Evolutionary conservation across 495 filamentous ascomycete genomes (phyloP).

Genomic region (Oleoguttula mirabilis): DNA sequence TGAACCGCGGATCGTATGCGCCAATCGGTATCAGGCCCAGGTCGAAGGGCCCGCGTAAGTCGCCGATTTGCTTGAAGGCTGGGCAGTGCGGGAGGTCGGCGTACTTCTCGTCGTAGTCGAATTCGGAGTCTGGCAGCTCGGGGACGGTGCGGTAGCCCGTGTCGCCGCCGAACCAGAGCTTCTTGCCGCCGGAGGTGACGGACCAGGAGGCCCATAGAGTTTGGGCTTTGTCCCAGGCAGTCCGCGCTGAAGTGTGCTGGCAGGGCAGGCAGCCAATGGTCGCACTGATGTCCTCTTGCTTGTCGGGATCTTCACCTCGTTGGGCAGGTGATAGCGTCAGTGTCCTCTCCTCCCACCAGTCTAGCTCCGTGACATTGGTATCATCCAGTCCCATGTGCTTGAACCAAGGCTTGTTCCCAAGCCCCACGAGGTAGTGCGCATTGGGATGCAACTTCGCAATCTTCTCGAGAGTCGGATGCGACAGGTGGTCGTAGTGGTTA

Average conservation of each 20-base stretch:
- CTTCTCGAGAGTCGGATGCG: constrained; percentile 57
- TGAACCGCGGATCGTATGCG: constrained; percentile 66
- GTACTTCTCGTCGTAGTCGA: constrained; percentile 63
- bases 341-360: constrained; percentile 89
- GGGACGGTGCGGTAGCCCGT: constrained; percentile 77
- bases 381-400: constrained; percentile 42
- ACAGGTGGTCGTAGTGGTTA: constrained; percentile 90
- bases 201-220: constrained; percentile 88
- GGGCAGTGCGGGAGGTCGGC: constrained; percentile 61
- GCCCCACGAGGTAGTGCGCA: constrained; percentile 76
- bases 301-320: constrained; percentile 1
- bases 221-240: constrained; percentile 50
- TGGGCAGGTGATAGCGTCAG: constrained; percentile 40
- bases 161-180: constrained; percentile 61
- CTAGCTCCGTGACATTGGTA: constrained; percentile 68
- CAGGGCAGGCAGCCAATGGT: constrained; percentile 70
- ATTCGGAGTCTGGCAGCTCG: constrained; percentile 44
- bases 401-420: constrained; percentile 89
- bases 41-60: constrained; percentile 76
- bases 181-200: constrained; percentile 60
- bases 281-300: constrained; percentile 48
- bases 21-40: constrained; percentile 92
- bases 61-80: constrained; percentile 76
- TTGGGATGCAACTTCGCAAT: constrained; percentile 61
- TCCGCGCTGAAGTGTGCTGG: constrained; percentile 69